phyloP scores from a whole-genome alignment of 345 rosid species.

The Citrus mangshanensis region DNA sequence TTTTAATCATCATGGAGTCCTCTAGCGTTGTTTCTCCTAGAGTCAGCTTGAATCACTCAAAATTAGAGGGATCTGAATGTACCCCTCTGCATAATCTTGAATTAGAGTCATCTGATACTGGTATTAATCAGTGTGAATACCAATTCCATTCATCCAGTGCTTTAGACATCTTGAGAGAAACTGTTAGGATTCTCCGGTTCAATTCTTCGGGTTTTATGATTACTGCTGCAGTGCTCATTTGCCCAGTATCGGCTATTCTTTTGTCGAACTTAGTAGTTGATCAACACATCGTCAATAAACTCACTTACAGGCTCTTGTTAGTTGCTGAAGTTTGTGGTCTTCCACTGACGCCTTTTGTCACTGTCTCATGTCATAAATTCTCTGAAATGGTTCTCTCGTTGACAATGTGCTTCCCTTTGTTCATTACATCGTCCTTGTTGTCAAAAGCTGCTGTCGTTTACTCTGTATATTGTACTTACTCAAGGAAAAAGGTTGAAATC shows the following conservation, averaged over 20 bases:
- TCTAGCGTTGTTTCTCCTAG: conserved; percentile 33
- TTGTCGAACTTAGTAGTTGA: conserved; percentile 73
- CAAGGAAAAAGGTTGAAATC: conserved; percentile 43
- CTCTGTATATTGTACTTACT: conserved; percentile 81
- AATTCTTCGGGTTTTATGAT: conserved; percentile 61
- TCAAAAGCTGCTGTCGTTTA: conserved; percentile 74
- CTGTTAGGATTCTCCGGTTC: conserved; percentile 75
- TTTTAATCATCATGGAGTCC: conserved; percentile 36
- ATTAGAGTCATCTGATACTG: conserved; percentile 30
- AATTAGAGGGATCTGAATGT: conserved; percentile 32
- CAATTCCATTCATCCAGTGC: conserved; percentile 70
- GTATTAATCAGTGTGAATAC: conserved; percentile 14
- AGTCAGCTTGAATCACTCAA: conserved; percentile 27
- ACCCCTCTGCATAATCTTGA: conserved; percentile 37
- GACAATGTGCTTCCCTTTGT: conserved; percentile 73
- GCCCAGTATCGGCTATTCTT: conserved; percentile 73
- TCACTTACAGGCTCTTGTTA: conserved; percentile 56
- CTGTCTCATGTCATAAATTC: conserved; percentile 62
- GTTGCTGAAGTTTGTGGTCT: conserved; percentile 75
- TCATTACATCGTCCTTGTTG: conserved; percentile 51
- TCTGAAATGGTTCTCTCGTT: conserved; percentile 69
- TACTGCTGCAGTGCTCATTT: conserved; percentile 56
- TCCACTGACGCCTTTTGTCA: conserved; percentile 56
- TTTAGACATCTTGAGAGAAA: conserved; percentile 82
- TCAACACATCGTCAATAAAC: conserved; percentile 53